phyloP scores from a whole-genome alignment of 108 stramenopile genomes.

The Discostella stelligeroides region DNA sequence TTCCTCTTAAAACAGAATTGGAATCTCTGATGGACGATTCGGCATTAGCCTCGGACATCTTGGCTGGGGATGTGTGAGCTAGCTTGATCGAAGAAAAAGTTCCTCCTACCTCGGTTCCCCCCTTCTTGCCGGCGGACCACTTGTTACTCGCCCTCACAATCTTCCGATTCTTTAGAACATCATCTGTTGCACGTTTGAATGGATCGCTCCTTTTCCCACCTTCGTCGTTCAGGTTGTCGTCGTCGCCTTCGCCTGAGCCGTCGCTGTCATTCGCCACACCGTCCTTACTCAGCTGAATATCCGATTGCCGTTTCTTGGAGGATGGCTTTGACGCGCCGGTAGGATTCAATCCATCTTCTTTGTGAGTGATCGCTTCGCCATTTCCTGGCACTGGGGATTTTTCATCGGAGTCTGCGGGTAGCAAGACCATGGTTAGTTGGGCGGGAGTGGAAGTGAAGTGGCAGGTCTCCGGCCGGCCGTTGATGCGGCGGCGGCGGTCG shows the following conservation, averaged over 20 bases:
- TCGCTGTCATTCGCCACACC: conserved; percentile 22
- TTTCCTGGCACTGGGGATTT: not conserved
- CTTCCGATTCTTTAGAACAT: conserved; percentile 35
- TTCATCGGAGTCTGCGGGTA: not conserved
- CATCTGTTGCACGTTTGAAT: conserved; percentile 35
- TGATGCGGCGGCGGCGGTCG: too few relatives aligned
- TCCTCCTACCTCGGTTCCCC: conserved; percentile 6
- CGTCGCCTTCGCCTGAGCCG: conserved; percentile 14
- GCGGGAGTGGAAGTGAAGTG: too few relatives aligned
- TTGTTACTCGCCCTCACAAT: conserved; percentile 35
- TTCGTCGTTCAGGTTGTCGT: conserved; percentile 38
- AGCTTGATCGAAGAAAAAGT: conserved; percentile 32
- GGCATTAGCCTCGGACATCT: not conserved
- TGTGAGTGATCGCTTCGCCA: not conserved
- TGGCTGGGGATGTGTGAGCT: not conserved
- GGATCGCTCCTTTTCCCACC: conserved; percentile 48
- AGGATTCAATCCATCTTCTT: not conserved
- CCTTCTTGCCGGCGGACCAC: conserved; percentile 21
- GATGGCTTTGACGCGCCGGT: conserved; percentile 9
- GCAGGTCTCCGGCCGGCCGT: too few relatives aligned
- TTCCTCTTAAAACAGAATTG: conserved; percentile 18
- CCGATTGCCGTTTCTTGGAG: conserved; percentile 37
- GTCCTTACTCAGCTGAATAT: conserved; percentile 43
- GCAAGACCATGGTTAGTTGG: too few relatives aligned
- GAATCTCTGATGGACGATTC: not conserved